These are phyloP conservation scores for Cladosporium sp. DNA, from an alignment of 2,329 filamentous ascomycete genomes.

Conservation along the genomic window DNA sequence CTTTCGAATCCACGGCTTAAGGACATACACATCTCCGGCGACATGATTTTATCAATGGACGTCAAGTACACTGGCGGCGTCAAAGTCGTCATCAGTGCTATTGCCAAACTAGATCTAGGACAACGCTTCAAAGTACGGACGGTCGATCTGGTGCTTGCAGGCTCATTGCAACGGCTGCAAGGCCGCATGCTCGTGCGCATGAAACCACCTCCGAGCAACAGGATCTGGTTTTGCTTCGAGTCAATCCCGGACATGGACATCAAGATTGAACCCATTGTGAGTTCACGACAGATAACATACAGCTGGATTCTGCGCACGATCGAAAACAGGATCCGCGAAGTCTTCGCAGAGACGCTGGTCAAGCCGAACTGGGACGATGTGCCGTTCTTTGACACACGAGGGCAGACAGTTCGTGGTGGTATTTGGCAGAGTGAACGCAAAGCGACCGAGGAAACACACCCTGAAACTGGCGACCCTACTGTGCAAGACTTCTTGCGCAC, in stretches of 20 bases:
- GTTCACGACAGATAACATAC: constrained; percentile 91
- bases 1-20: constrained; percentile 84
- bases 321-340: constrained; percentile 90
- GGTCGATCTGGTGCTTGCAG: constrained; percentile 82
- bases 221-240: constrained; percentile 93
- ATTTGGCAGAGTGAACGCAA: constrained; percentile 61
- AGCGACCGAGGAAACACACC: constrained; percentile 7
- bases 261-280: constrained; percentile 92
- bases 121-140: constrained; percentile 83
- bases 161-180: constrained; percentile 77
- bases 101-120: constrained; percentile 85
- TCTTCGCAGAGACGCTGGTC: constrained; percentile 86
- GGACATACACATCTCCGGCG: constrained; percentile 87
- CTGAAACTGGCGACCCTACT: neutral
- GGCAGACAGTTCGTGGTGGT: constrained; percentile 77
- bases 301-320: constrained; percentile 87
- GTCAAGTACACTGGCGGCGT: constrained; percentile 87
- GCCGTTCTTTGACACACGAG: constrained; percentile 78
- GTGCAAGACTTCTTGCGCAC: constrained; percentile 13
- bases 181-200: constrained; percentile 81
- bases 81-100: constrained; percentile 84
- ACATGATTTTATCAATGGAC: constrained; percentile 81
- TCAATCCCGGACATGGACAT: constrained; percentile 91
- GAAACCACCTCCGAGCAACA: constrained; percentile 92
- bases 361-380: constrained; percentile 94